A percentile compares a stretch with the other conserved stretches of the same genome.
Evolutionary conservation across 176 grass and related monocot species (phyloP).

Genomic region (Ananas comosus): DNA sequence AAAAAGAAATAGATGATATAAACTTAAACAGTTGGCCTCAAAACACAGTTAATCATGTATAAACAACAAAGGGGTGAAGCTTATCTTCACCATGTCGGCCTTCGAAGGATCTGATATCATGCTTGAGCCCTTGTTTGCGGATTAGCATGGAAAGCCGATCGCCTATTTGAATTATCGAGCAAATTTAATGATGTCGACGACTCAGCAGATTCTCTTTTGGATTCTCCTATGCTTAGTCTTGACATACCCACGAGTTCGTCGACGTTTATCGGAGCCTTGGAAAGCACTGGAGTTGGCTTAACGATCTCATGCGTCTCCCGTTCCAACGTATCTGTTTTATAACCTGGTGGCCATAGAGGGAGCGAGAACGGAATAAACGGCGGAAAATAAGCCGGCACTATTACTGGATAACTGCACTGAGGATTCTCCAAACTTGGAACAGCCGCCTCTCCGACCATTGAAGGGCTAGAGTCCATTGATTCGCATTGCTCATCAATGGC

Average conservation of each 20-base stretch:
- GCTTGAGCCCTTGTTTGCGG: constrained; percentile 68
- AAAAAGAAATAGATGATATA: constrained; percentile 39
- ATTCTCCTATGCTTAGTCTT: constrained; percentile 75
- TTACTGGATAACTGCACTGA: constrained; percentile 56
- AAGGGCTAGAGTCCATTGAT: constrained; percentile 71
- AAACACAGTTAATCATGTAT: constrained; percentile 31
- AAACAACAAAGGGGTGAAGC: constrained; percentile 26
- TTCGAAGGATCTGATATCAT: constrained; percentile 21
- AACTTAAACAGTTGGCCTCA: constrained; percentile 35
- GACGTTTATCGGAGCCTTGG: constrained; percentile 73
- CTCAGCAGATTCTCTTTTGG: constrained; percentile 29
- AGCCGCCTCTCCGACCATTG: constrained; percentile 40
- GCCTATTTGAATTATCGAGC: constrained; percentile 63
- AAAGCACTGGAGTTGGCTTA: constrained; percentile 75
- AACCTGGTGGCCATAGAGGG: constrained; percentile 57
- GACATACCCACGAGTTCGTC: constrained; percentile 88
- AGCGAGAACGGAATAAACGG: constrained; percentile 72
- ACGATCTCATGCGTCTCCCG: constrained; percentile 77
- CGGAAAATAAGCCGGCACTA: constrained; percentile 73
- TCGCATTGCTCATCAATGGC: constrained; percentile 55
- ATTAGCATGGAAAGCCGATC: constrained; percentile 95
- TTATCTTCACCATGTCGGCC: background rate
- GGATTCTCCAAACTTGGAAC: constrained; percentile 31
- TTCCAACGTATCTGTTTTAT: constrained; percentile 33
- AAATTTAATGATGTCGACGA: constrained; percentile 71